A percentile compares a stretch with the other conserved stretches of the same genome.
These are phyloP conservation scores for Discostella pseudostelligera DNA, from an alignment of 108 stramenopile species.

Conservation along the genomic window DNA sequence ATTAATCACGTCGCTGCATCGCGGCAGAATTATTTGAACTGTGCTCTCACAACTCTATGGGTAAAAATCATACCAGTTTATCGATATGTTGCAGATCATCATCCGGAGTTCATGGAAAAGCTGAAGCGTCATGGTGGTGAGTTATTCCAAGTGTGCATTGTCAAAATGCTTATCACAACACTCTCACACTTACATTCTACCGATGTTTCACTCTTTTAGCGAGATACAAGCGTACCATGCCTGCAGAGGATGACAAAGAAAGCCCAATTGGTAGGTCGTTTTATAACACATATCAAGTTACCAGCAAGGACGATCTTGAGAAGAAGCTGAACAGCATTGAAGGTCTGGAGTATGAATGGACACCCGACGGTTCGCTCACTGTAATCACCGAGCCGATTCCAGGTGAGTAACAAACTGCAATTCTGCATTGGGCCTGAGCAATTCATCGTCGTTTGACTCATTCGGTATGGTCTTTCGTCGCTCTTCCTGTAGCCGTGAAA, in stretches of 20 bases:
- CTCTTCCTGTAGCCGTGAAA: constrained; percentile 41
- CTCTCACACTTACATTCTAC: background rate
- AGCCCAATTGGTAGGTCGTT: constrained; percentile 81
- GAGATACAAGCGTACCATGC: constrained; percentile 76
- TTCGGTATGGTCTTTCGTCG: background rate
- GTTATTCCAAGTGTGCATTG: background rate
- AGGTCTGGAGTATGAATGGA: constrained; percentile 74
- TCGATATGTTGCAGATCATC: constrained; percentile 50
- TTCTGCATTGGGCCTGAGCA: background rate
- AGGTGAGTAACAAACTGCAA: background rate
- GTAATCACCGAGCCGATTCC: constrained; percentile 70
- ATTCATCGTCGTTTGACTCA: background rate
- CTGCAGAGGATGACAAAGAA: constrained; percentile 66
- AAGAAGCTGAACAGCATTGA: constrained; percentile 47
- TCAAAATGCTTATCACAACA: background rate
- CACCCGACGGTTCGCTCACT: constrained; percentile 56
- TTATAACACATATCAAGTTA: constrained; percentile 66
- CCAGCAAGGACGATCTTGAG: constrained; percentile 51
- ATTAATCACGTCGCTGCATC: background rate
- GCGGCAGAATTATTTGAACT: background rate
- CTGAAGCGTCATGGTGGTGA: constrained; percentile 53
- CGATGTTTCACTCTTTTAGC: background rate
- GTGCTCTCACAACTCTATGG: background rate
- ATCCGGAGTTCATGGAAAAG: constrained; percentile 65
- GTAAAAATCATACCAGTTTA: constrained; percentile 38